Conservation (phyloP, 2,329 filamentous ascomycete species). For the Ceratocystis destructans region DNA sequence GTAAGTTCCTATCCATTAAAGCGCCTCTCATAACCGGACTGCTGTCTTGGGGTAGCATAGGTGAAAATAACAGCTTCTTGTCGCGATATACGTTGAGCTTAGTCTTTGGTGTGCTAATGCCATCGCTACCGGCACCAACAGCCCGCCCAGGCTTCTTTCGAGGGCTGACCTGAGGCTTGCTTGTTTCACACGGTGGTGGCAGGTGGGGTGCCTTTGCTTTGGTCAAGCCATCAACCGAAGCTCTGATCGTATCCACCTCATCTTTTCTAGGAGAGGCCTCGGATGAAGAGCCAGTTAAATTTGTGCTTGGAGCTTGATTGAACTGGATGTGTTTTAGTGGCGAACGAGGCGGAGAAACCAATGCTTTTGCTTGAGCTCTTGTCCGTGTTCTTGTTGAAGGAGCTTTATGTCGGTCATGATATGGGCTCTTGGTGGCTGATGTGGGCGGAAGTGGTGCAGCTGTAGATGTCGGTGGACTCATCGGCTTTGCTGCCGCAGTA, state of each 20-base stretch:
- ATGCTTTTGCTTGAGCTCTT: not conserved
- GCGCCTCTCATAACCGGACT: not conserved
- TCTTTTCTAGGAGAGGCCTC: not conserved
- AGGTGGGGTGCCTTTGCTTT: not conserved
- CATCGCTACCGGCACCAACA: not conserved
- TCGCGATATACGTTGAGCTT: not conserved
- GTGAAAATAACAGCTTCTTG: not conserved
- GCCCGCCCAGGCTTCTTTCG: not conserved
- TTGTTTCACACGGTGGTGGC: not conserved
- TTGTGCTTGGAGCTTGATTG: not conserved
- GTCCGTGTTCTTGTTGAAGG: not conserved
- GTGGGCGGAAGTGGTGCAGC: constrained; percentile 1
- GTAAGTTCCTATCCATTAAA: not conserved
- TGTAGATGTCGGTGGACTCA: constrained; percentile 1
- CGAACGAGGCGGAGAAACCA: not conserved
- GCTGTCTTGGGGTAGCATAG: not conserved
- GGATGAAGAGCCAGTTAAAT: not conserved
- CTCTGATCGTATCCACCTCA: no score
- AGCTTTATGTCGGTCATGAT: not conserved
- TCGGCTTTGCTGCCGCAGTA: not conserved
- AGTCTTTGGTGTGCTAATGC: not conserved
- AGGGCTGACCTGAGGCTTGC: not conserved
- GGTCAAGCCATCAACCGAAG: not conserved
- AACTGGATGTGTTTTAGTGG: not conserved
- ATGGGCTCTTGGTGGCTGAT: not conserved